Evolutionary conservation across 768 basidiomycete species (phyloP), one percentile per base, ranked within the genome.

Genomic region (Phanerochaete carnosa): DNA sequence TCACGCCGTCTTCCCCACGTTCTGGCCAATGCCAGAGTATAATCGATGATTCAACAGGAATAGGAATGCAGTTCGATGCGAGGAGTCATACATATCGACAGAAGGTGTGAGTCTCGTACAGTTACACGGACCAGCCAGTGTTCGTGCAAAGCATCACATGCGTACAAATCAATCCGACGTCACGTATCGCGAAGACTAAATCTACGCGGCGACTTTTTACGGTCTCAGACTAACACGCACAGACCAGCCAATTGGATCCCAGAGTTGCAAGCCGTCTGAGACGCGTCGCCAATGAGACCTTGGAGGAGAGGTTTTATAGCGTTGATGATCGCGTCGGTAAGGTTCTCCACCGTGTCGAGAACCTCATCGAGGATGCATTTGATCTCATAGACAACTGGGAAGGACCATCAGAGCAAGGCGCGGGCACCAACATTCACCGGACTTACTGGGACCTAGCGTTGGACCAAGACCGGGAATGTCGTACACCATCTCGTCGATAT

Each of bases 281-380:
- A 49, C 43, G 71, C 74, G 13, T 63, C 60, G 5, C 56, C 64
- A 55, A 69, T 65, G 43, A 73, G 64, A 15, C 45, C 61, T 45
- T 62, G 33, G 8, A 86, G 64, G 13, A 76, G 57, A 25, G 77
- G 78, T 30, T 68, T 60, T n/a, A 85, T 64, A 12, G 57, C 63
- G 57, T 82, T 80, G 63, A 85, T 58, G 13, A 76, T 59, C 8
- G 67, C 80, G 64, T 87, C 87, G 16, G 76, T 71, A 16, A 81
- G 32, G 65, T 84, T 77, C 69, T 85, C 83, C 2, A 74, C 65
- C 5, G 69, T 67, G 65, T 89, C 75, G 43, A 88, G 71, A 28
- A 83, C 55, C 3, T 72, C 72, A 64, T 86, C 84, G 32, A 88
- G 54, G 26, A 83, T 61, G 66, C 88, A 88, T 68, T 90, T 88